Percentiles rank a stretch among this genome's conserved stretches.
phyloP scores from a whole-genome alignment of 1,139 yeast species.

The Kurtzmaniella quercitrusa region DNA sequence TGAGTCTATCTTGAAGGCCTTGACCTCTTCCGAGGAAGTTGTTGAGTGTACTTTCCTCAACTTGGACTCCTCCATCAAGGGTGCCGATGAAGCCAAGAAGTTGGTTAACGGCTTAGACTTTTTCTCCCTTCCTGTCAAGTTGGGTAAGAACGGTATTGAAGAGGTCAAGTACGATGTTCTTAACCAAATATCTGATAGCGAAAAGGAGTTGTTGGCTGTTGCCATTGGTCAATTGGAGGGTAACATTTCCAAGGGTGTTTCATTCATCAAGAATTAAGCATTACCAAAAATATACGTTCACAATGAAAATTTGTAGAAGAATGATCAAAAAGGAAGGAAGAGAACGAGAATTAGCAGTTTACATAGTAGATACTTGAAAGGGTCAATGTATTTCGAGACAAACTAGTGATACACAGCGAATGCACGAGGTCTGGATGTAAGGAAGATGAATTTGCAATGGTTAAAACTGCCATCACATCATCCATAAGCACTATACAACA shows the following conservation, averaged over 20 bases:
- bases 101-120: conserved; percentile 43
- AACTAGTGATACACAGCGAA: no score
- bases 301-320: not conserved
- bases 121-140: conserved; percentile 59
- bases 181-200: conserved; percentile 31
- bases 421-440: no score
- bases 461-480: no score
- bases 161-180: conserved; percentile 36
- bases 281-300: not conserved
- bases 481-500: no score
- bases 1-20: conserved; percentile 43
- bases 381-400: no score
- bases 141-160: conserved; percentile 40
- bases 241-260: conserved; percentile 59
- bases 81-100: conserved; percentile 40
- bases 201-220: conserved; percentile 41
- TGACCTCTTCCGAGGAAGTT: conserved; percentile 18
- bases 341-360: no score
- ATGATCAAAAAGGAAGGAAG: no score
- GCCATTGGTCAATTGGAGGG: conserved; percentile 53
- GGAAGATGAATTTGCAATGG: no score
- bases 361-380: no score
- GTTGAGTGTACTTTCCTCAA: conserved; percentile 60
- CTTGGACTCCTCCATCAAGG: conserved; percentile 37
- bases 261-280: conserved; percentile 39